phyloP scores from a whole-genome alignment of 306 rosid genomes.

The Trifolium repens region DNA sequence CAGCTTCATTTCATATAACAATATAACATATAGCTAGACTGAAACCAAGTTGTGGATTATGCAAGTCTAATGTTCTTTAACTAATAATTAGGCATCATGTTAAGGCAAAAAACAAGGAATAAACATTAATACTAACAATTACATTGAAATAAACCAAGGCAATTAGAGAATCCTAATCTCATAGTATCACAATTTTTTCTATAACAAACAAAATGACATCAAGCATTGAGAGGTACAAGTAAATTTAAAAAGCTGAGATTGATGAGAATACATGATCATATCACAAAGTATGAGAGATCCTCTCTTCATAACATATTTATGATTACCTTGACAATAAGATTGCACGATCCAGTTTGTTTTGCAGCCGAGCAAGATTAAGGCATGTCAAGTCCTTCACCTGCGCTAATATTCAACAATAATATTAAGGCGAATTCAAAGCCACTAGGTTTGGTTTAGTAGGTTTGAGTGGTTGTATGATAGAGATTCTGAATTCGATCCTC shows the following conservation, averaged over 20 bases:
- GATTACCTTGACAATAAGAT: slow-evolving; percentile 28
- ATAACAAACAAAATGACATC: background rate
- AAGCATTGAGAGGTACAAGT: background rate
- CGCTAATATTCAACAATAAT: slow-evolving; percentile 16
- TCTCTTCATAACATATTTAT: background rate
- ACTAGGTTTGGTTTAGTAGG: no score
- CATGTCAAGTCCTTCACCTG: slow-evolving; percentile 42
- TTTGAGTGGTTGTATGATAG: no score
- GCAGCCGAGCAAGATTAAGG: slow-evolving; percentile 40
- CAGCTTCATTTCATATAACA: no score
- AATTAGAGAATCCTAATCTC: background rate
- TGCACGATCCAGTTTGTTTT: slow-evolving; percentile 41
- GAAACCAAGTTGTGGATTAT: no score
- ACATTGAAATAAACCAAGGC: background rate
- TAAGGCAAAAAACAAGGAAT: no score
- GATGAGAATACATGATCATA: background rate
- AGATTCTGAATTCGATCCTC: no score
- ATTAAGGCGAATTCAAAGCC: no score
- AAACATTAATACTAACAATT: background rate
- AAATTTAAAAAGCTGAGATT: background rate
- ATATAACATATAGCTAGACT: no score
- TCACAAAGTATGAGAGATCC: background rate
- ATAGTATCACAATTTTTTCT: background rate
- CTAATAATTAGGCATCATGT: no score
- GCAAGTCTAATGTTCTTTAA: no score